Base-by-base conservation (phyloP, 2,329 filamentous ascomycete genomes). In the Orbilia quercus region DNA sequence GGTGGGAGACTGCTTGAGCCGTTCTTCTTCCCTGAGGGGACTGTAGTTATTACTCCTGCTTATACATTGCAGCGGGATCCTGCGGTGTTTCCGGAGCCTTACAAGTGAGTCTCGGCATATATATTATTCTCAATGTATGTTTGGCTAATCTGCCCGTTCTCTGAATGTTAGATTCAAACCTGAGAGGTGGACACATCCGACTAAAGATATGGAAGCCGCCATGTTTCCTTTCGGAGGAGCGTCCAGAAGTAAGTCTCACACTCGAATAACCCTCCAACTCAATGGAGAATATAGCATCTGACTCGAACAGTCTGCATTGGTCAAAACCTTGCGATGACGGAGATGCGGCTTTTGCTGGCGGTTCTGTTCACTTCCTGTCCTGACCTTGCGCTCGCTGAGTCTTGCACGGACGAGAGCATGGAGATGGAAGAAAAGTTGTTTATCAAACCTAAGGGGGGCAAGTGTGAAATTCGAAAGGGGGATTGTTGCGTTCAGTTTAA, bases 391-490 rank as follows among this genome's bases (percentile, higher is more conserved):
- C 51, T 64, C 2, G 57, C 50, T 7, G 58, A 71, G 12, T 63
- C 66, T 22, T 71, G 66, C 20, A 71, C 66, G 0, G 58, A 71
- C 23, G 58, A 71, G 16, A 63, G 57, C 14, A 71, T 71, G 66
- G 36, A 53, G 22, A 3, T 64, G 0, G 44, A 18, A n/a, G 36
- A 64, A 6, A 31, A 22, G 14, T 42, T 58, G 6, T 1, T 38
- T 2, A 42, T 53, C 18, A 9, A 23, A 11, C 58, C 58, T 11
- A 58, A 58, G 25, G 28, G 11, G 1, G 16, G 25, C 9, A 70
- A 63, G 22, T 51, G 28, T 9, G 28, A 31, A 31, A 31, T 31
- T 5, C 28, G 28, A n/a, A n/a, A n/a, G n/a, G n/a, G n/a, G n/a
- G n/a, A n/a, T n/a, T n/a, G n/a, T n/a, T n/a, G n/a, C n/a, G n/a